These are phyloP conservation scores for Exserohilum turcica DNA, from an alignment of 2,329 filamentous ascomycete species.

Conservation along the genomic window DNA sequence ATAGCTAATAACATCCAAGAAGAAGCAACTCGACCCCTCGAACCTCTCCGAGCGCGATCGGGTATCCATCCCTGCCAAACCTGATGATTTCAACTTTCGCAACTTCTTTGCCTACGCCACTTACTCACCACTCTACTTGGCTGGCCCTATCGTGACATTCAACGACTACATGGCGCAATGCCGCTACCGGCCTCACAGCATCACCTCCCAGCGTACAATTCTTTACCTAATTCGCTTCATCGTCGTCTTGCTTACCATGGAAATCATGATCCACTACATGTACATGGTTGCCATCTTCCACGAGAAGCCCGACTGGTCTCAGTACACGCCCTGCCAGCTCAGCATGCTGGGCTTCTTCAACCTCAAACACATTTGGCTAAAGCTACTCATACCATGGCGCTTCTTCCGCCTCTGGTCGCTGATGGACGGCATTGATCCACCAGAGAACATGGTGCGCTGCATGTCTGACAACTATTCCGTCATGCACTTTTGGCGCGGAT, in stretches of 20 bases:
- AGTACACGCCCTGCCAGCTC: conserved; percentile 86
- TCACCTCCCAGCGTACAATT: conserved; percentile 71
- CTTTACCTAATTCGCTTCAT: conserved; percentile 85
- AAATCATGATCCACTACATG: conserved; percentile 81
- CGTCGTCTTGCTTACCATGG: conserved; percentile 83
- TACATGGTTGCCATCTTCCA: conserved; percentile 94
- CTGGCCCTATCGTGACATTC: conserved; percentile 93
- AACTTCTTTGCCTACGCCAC: conserved; percentile 90
- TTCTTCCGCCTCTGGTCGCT: conserved; percentile 97
- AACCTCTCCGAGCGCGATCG: conserved; percentile 88
- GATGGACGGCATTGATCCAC: conserved; percentile 87
- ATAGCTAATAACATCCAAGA: conserved; percentile 76
- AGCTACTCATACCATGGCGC: conserved; percentile 95
- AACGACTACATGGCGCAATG: conserved; percentile 95
- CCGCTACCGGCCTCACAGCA: conserved; percentile 73
- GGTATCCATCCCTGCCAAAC: conserved; percentile 73
- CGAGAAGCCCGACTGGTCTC: conserved; percentile 75
- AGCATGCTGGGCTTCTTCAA: conserved; percentile 94
- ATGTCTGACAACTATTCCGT: conserved; percentile 94
- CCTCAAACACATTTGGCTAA: conserved; percentile 96
- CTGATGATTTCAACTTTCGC: conserved; percentile 74
- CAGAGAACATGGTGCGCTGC: conserved; percentile 98
- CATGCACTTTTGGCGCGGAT: conserved; percentile 90
- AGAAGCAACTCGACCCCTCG: conserved; percentile 91
- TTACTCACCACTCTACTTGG: conserved; percentile 90